Evolutionary conservation across 495 filamentous ascomycete species (phyloP).

Genomic region (Penicillium malachiteum): DNA sequence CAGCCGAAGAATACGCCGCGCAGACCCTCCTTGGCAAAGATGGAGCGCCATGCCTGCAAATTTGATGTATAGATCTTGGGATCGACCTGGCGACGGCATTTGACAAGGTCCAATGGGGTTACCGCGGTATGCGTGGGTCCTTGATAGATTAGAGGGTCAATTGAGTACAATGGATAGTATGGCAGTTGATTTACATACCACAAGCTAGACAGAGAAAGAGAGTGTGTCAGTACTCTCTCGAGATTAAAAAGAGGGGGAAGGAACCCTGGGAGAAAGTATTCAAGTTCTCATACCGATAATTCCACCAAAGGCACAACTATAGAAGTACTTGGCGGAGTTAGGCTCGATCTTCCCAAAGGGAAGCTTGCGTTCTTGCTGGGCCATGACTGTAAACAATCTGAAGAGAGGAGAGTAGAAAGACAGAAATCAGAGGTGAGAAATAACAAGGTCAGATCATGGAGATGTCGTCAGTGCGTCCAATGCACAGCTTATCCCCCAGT

Average conservation of each 20-base stretch:
- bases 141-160: conserved; percentile 15
- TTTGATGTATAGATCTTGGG: conserved; percentile 69
- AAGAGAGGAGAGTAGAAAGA: conserved; percentile 1
- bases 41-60: conserved; percentile 62
- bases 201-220: conserved; percentile 44
- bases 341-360: conserved; percentile 61
- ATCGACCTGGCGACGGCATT: conserved; percentile 73
- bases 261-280: not conserved
- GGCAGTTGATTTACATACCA: conserved; percentile 39
- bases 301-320: conserved; percentile 62
- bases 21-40: conserved; percentile 62
- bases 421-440: not conserved
- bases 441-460: not conserved
- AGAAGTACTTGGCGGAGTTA: conserved; percentile 66
- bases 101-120: conserved; percentile 63
- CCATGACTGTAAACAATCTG: conserved; percentile 24
- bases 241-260: conserved; percentile 1
- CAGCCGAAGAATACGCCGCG: conserved; percentile 73
- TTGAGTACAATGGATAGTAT: not conserved
- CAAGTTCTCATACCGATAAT: conserved; percentile 52
- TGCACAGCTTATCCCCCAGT: conserved; percentile 6
- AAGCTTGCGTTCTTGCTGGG: conserved; percentile 38
- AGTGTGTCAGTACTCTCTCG: conserved; percentile 1
- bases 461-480: conserved; percentile 20
- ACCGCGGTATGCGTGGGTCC: conserved; percentile 59